A percentile compares a stretch with the other conserved stretches of the same genome.
phyloP scores from a whole-genome alignment of 1,284 basidiomycete genomes.

The Grifola frondosa region DNA sequence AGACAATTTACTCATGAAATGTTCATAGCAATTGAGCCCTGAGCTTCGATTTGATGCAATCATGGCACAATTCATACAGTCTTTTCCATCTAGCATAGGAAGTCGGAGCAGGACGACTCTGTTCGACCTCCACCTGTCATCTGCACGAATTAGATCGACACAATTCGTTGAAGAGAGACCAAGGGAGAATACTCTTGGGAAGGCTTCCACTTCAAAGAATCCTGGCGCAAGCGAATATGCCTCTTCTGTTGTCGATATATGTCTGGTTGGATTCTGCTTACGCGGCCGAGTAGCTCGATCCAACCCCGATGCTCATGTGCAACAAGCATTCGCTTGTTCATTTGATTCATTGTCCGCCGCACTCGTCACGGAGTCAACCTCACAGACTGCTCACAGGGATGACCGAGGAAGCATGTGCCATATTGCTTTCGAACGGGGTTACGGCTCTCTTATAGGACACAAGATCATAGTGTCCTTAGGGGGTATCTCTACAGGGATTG shows the following conservation, averaged over 20 bases:
- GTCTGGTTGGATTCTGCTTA: background rate
- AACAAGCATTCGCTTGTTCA: background rate
- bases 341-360: conserved; percentile 9
- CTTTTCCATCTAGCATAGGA: conserved; percentile 7
- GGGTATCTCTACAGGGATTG: conserved; percentile 13
- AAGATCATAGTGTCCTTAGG: conserved; percentile 11
- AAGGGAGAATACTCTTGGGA: background rate
- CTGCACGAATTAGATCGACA: conserved; percentile 14
- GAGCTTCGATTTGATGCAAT: conserved; percentile 31
- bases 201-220: background rate
- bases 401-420: conserved; percentile 7
- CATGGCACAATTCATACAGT: conserved; percentile 24
- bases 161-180: conserved; percentile 10
- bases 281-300: conserved; percentile 4
- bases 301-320: background rate
- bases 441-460: conserved; percentile 1
- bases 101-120: conserved; percentile 2
- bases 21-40: conserved; percentile 24
- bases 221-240: conserved; percentile 3
- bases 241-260: conserved; percentile 10
- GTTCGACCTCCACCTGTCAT: conserved; percentile 21
- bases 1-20: background rate
- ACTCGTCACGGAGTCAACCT: conserved; percentile 6
- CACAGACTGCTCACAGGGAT: conserved; percentile 10
- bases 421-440: conserved; percentile 12